Base-by-base conservation (phyloP, 331 rosid genomes). In the Spiraea crenata region DNA sequence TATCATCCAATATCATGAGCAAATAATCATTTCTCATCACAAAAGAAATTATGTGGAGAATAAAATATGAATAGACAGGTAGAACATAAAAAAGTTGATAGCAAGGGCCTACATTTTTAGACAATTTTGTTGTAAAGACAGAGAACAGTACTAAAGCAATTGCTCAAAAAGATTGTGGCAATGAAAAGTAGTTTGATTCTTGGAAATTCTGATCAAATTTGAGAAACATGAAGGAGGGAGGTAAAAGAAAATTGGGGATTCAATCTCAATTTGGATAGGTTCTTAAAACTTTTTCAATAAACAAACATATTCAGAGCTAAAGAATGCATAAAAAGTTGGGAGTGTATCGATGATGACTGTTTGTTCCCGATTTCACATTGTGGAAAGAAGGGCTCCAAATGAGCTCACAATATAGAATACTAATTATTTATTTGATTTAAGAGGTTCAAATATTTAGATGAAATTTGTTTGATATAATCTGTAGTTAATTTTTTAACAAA, bases 51-150 rank as follows among this genome's bases (percentile, higher is more conserved):
- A 56, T 57, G 19, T 39, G n/a, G 74, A 42, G 19, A 34, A 16
- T 40, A 16, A 67, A 16, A 16, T 37, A 25, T 67, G 35, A 35
- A 34, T 39, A 20, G 79, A 57, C 54, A 75, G n/a, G 42, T 14
- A 56, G 47, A 72, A 66, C 63, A 59, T 63, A 74, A 55, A 37
- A 41, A 48, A 79, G 76, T 35, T 46, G 37, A 74, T 15, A 51
- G 1, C 15, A 51, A 63, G 62, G 83, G 49, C 59, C 73, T 74
- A 63, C 76, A 41, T 39, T 48, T 69, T 63, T 48, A 47, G 76
- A 79, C n/a, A 71, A 67, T 73, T 39, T 73, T 61, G 79, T 6
- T 79, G 54, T 25, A 62, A 67, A 73, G 67, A 16, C 8, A 57
- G 59, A 70, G 54, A 55, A 54, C 72, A 63, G 20, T 45, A 63